Evolutionary conservation across 192 early-diverging fungal genomes (phyloP), one percentile per base, ranked within the genome.

Genomic region (Coemansia sp.): DNA sequence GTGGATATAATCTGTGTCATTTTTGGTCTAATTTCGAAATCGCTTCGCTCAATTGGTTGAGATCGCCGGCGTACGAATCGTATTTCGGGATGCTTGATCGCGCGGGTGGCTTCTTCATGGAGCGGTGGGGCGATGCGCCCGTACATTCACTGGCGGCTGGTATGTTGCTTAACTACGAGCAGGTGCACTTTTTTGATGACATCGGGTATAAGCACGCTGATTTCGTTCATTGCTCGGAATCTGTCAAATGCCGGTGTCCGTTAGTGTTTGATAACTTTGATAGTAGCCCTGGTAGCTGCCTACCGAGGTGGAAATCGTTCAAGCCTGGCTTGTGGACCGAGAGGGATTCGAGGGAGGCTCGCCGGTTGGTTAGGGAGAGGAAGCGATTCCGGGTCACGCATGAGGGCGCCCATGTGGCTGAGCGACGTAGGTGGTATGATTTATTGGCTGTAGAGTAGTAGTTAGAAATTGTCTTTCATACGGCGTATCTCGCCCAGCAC

Each of bases 21-120:
- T 91, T 91, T 51, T 92, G 91, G 91, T 87, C 85, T 14, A 93
- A 93, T 61, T 93, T 92, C 69, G 91, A 93, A 66, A 93, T 93
- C 45, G 91, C 87, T 5, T 82, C 82, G 46, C 67, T 92, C 8
- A 72, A 84, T 45, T 84, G 90, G 35, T 86, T 88, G 70, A 72
- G 87, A 4, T 85, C 83, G 13, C 69, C 76, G 9, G 67, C 61
- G 3, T 92, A 92, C 66, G 67, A 77, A 5, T 70, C 77, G 36
- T 92, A 83, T 61, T 92, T 92, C 51, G 59, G 84, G 14, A 86
- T 80, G 34, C 66, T 93, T n/a, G 91, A 93, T 67, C 28, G 70
- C 28, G 83, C 83, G 0, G 84, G 86, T 9, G 90, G 90, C 3
- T 92, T 93, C 66, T 93, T 88, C 37, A 90, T 91, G 71, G 91